Base-by-base conservation (phyloP, 352 stramenopile genomes). In the Phytophthora cactorum region DNA sequence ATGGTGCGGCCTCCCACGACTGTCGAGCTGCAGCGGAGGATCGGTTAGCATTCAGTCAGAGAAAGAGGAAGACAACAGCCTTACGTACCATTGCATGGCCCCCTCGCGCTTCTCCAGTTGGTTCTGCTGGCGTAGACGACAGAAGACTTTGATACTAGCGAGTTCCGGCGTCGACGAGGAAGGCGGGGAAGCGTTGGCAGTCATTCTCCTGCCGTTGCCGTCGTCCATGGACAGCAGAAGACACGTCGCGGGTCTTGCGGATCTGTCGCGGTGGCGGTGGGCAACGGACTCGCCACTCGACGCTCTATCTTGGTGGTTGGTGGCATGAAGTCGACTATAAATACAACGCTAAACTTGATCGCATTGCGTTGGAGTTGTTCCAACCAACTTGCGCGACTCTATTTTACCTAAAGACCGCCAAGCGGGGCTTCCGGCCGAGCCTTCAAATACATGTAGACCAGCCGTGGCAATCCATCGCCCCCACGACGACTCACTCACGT, bases 51-150 rank as follows among this genome's bases (percentile, higher is more conserved):
- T 17, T 43, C 6, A 39, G 14, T 27, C 5, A 34, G 2, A 25
- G 14, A 45, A 10, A 7, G 11, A 31, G 32, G 14, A 60, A 57
- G 10, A 49, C 5, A 0, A 17, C 36, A 4, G 36, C 10, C 7
- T 9, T 47, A 17, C 27, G 28, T 60, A 91, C 85, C 85, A 93
- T 75, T 86, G 72, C 0, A 73, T 63, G 0, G 84, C 86, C 36
- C 76, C 79, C 64, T 90, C 79, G 25, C 80, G 76, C 45, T 83
- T 89, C 57, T 93, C 86, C 27, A 90, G 72, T 38, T 81, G 66
- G 60, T 94, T 96, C 63, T 93, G 82, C 39, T 90, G 86, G 8
- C 86, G 80, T 12, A 96, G 72, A 3, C 89, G 83, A 25, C 86
- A 96, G 32, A 82, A 91, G 9, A 96, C 84, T 43, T 88, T 83